phyloP scores from a whole-genome alignment of 2,329 filamentous ascomycete genomes.

The Pezicula carpinea region DNA sequence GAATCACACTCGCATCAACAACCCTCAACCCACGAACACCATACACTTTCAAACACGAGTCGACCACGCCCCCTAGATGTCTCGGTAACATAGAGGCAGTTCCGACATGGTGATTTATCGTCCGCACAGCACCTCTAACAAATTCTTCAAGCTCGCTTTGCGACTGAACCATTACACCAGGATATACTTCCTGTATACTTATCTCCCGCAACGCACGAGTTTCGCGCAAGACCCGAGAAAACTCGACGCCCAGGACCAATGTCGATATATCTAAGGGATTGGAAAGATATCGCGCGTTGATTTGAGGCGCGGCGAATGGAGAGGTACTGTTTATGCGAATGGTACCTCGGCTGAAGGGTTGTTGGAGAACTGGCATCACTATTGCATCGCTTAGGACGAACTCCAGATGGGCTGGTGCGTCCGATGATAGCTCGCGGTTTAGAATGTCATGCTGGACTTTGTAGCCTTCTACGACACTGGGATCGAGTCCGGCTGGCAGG shows the following conservation, averaged over 20 bases:
- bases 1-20: conserved; percentile 8
- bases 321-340: conserved; percentile 11
- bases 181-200: conserved; percentile 25
- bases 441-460: conserved; percentile 6
- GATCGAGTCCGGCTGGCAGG: conserved; percentile 2
- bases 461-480: conserved; percentile 6
- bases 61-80: conserved; percentile 11
- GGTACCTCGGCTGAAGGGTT: conserved; percentile 11
- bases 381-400: conserved; percentile 7
- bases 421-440: neutral
- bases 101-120: conserved; percentile 35
- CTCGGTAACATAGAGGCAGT: conserved; percentile 11
- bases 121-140: conserved; percentile 25
- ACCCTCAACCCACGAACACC: conserved; percentile 9
- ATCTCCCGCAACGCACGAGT: conserved; percentile 24
- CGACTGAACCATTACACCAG: conserved; percentile 20
- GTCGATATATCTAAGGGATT: conserved; percentile 33
- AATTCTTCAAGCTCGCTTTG: conserved; percentile 21
- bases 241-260: conserved; percentile 24
- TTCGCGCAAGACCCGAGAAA: conserved; percentile 3
- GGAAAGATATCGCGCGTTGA: conserved; percentile 27
- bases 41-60: conserved; percentile 8
- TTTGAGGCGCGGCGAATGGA: conserved; percentile 27
- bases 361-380: conserved; percentile 6
- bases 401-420: conserved; percentile 3